Conservation (phyloP, 2,329 filamentous ascomycete species). For the Cercospora sesami region DNA sequence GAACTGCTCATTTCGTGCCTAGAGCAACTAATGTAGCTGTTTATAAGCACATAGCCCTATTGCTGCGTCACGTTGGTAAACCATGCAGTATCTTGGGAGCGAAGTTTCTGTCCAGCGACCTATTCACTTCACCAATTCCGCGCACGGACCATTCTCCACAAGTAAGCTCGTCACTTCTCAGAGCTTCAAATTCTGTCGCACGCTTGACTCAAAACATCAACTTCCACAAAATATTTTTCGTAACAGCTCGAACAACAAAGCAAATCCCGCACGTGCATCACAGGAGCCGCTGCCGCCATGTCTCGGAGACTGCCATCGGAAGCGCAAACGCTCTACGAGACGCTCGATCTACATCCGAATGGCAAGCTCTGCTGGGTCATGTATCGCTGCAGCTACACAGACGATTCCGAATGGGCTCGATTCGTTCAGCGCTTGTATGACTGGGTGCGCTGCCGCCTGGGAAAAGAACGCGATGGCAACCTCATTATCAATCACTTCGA, state of each 20-base stretch:
- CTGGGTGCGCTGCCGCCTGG: background rate
- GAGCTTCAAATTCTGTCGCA: background rate
- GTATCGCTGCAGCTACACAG: conserved; percentile 13
- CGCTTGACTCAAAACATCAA: background rate
- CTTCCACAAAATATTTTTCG: background rate
- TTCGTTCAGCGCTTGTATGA: background rate
- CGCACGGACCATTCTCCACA: background rate
- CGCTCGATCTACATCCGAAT: background rate
- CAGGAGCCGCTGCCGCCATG: too few species aligned
- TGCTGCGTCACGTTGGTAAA: too few species aligned
- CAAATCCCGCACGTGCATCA: too few species aligned
- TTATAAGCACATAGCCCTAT: too few species aligned
- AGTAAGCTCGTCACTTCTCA: background rate
- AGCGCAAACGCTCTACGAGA: background rate
- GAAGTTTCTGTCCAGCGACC: background rate
- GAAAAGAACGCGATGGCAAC: background rate
- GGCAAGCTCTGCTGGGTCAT: conserved; percentile 14
- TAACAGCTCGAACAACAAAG: too few species aligned
- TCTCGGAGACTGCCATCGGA: background rate
- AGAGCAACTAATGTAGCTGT: too few species aligned
- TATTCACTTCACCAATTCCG: background rate
- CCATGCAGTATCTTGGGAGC: too few species aligned
- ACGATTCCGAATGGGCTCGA: conserved; percentile 4
- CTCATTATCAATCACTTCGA: conserved; percentile 9
- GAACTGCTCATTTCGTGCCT: too few species aligned